Evolutionary conservation across 129 eudicot genomes (phyloP), one percentile per base, ranked within the genome.

Genomic region (Deinandra increscens): DNA sequence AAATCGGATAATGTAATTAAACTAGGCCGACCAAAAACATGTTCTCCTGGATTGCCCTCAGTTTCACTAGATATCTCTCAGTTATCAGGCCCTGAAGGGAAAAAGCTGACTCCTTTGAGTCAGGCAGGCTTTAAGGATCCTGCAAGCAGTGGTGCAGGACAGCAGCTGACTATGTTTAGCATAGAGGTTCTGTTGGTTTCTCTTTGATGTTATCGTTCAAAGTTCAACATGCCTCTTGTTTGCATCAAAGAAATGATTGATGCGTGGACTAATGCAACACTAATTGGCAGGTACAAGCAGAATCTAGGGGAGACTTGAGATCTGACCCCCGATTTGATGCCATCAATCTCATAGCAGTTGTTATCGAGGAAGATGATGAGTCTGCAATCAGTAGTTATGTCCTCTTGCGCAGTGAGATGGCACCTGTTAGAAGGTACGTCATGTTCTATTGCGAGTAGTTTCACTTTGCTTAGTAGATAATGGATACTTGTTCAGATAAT

Each of bases 111-210:
- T 79, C 99, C 99, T 71, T 68, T 87, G 69, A 93, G 97, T 82
- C 99, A 93, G 81, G 77, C 75, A 5, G 99, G 99, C 56, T 93
- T 93, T 70, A 85, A 79, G 63, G 99, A 93, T 79, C 93, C 99
- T 72, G 99, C 97, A 46, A 89, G 85, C 84, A 73, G 73, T 64
- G 96, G 97, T 68, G 86, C 85, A 39, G 88, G 95, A 53, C 99
- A 93, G 84, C 99, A 93, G 86, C 78, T 93, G 60, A 86, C 99
- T n/a, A 55, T 87, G 39, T 78, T 89, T 33, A 93, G 99, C 75
- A 78, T 93, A 60, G 99, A 93, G 91, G 92, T 86, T 67, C 23
- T 39, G 64, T 48, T 65, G 48, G 29, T 60, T 73, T 70, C 43
- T 66, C 34, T 29, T 22, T 36, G 34, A 51, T 51, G 13, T 34